Base-by-base conservation (phyloP, 495 filamentous ascomycete genomes). In the Penicillium herquei region DNA sequence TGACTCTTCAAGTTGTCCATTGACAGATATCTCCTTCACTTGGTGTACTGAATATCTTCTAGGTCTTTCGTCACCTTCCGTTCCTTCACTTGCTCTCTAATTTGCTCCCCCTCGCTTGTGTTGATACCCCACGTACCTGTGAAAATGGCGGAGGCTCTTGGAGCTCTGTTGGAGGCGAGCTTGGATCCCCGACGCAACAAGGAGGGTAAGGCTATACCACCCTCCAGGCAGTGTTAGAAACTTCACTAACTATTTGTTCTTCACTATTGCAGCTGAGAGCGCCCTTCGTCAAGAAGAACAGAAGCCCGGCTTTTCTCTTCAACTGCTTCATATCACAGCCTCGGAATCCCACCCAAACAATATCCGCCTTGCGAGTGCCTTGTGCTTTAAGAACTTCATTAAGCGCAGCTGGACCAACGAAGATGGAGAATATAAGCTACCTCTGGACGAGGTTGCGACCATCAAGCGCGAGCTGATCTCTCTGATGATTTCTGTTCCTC, bases 301-400 rank as follows among this genome's bases (percentile, higher is more conserved):
- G 59, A 88, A 90, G 70, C 87, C 89, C 6, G 85, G 86, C 54
- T 99, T 94, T 73, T 90, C 94, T n/a, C 74, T 96, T 50, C 79
- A 83, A 49, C 83, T 99, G 35, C 85, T 99, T 26, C 89, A 89
- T 52, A 91, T 98, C 65, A 91, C 95, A 49, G 90, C 89, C 17
- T 81, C 85, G 57, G 84, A 84, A 17, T 69, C 76, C 26, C 83
- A 84, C 55, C 84, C 88, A 8, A 70, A 76, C 47, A 91, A 90
- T 62, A 91, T 86, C 58, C 86, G 95, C 26, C 87, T 98, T 42
- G 83, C 94, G n/a, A 88, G 89, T 63, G 91, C 94, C 30, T 79
- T 99, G 44, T 95, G 86, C 76, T 98, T 99, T 81, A 99, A 99
- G 76, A 99, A 99, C 74, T 92, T 93, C 68, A 91, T 99, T 63